Conservation (phyloP, 2,329 filamentous ascomycete species). For the Calonectria leucothoes region DNA sequence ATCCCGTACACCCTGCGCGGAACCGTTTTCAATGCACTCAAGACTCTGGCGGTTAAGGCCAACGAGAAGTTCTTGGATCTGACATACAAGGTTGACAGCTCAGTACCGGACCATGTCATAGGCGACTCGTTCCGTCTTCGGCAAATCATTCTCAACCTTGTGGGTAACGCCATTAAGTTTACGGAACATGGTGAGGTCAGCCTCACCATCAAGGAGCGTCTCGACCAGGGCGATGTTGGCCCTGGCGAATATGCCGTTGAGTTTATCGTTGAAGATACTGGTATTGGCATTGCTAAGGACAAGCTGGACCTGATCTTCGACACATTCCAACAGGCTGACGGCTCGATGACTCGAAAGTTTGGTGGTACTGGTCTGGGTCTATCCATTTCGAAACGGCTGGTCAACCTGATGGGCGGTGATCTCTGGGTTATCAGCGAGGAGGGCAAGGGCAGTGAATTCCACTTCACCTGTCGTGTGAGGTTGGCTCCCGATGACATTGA, state of each 20-base stretch:
- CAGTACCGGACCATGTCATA: constrained; percentile 93
- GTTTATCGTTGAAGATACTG: constrained; percentile 95
- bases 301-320: constrained; percentile 98
- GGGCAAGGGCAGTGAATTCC: constrained; percentile 92
- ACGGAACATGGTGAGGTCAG: constrained; percentile 97
- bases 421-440: constrained; percentile 96
- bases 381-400: constrained; percentile 94
- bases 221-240: constrained; percentile 70
- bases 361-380: constrained; percentile 93
- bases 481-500: constrained; percentile 83
- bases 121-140: constrained; percentile 96
- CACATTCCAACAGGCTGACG: constrained; percentile 98
- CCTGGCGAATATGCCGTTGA: constrained; percentile 91
- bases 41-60: constrained; percentile 95
- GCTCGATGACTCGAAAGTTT: constrained; percentile 95
- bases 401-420: constrained; percentile 95
- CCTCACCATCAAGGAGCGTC: constrained; percentile 83
- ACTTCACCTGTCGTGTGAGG: constrained; percentile 93
- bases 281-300: constrained; percentile 94
- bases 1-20: constrained; percentile 95
- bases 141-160: constrained; percentile 96
- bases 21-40: constrained; percentile 96
- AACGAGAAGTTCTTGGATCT: constrained; percentile 95
- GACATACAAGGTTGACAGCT: constrained; percentile 92
- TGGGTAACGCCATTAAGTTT: constrained; percentile 99